Base-by-base conservation (phyloP, 495 filamentous ascomycete species). In the Clohesyomyces aquaticus region DNA sequence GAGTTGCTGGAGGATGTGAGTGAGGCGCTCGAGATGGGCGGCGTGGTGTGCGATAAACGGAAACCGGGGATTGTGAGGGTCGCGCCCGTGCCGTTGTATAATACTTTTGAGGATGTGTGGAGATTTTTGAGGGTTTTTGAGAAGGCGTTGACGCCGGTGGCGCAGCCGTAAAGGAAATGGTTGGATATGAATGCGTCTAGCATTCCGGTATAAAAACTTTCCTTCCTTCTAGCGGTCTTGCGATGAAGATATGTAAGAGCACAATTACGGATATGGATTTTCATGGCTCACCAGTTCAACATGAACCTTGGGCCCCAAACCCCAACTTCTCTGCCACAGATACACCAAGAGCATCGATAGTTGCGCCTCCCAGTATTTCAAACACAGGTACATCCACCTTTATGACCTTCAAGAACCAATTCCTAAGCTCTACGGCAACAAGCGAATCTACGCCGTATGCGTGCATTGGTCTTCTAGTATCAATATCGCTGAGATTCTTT, bases 1-100 rank as follows among this genome's bases (percentile, higher is more conserved):
- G 87, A 86, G 0, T 72, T 94, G 47, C 77, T 97, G 43, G 86
- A 90, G 56, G 61, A 69, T 2, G 84, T 95, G 0, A 84, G 91
- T 77, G 75, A 83, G 55, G 77, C 77, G 54, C 71, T 98, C 41
- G 85, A 94, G 69, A 79, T 82, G 43, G 76, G 82, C 11, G 86
- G 84, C 2, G 83, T 96, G 12, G 82, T 98, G 26, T 84, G 94
- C 28, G 93, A 98, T 71, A 91, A 97, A 77, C 78, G 93, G 65
- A 86, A 85, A 71, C 93, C 93, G 18, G 86, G 96, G 73, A 93
- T 98, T 25, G 83, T 98, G 29, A 80, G 93, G 10, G 89, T 96
- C 18, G 91, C 93, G 19, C 94, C 93, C 1, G 87, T 90, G 29
- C 92, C 93, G 32, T 70, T 97, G 52, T 98, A 96, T 74, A 96